Conservation (phyloP, 2,329 filamentous ascomycete species). For the Sporothrix brunneoviolacea region DNA sequence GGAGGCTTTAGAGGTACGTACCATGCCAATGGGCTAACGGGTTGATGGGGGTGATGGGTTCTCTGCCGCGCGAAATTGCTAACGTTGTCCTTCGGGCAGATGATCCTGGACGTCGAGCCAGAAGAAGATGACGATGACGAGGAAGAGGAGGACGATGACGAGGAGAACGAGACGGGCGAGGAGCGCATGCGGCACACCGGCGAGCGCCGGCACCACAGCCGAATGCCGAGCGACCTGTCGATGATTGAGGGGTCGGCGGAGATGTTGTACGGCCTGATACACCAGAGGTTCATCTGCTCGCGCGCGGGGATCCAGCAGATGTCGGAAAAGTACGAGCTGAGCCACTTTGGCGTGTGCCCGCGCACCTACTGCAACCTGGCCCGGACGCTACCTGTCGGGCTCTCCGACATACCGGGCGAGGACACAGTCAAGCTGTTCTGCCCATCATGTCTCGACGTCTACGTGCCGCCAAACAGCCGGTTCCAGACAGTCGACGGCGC, state of each 20-base stretch:
- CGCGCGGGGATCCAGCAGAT: constrained; percentile 96
- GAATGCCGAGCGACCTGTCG: constrained; percentile 86
- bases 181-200: constrained; percentile 49
- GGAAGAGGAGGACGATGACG: constrained; percentile 70
- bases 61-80: neutral
- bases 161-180: constrained; percentile 63
- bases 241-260: constrained; percentile 98
- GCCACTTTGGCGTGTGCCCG: constrained; percentile 95
- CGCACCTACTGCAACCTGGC: constrained; percentile 86
- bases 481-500: constrained; percentile 97
- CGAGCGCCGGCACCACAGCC: constrained; percentile 70
- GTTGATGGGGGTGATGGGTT: neutral
- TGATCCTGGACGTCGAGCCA: constrained; percentile 97
- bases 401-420: constrained; percentile 90
- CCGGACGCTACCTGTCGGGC: constrained; percentile 84
- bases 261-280: constrained; percentile 94
- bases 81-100: constrained; percentile 38
- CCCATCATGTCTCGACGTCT: constrained; percentile 92
- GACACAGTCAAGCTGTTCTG: constrained; percentile 99
- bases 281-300: constrained; percentile 97
- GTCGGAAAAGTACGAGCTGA: constrained; percentile 97
- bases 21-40: too few relatives aligned
- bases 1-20: constrained; percentile 74
- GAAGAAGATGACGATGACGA: constrained; percentile 89
- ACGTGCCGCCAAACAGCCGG: constrained; percentile 91